Evolutionary conservation across 2,329 filamentous ascomycete species (phyloP), one percentile per base, ranked within the genome.

Genomic region (Coniochaeta sp.): DNA sequence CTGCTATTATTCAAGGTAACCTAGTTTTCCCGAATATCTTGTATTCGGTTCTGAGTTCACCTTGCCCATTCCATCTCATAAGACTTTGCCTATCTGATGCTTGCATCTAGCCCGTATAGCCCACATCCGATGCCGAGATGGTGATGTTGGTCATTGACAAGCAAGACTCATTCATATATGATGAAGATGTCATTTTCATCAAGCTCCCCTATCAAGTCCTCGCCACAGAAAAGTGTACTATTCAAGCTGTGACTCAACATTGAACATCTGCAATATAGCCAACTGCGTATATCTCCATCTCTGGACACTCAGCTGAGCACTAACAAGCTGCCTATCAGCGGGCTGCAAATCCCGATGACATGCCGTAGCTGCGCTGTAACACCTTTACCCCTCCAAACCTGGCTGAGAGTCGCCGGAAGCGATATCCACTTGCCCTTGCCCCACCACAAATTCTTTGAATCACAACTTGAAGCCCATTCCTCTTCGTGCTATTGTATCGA

Each of bases 261-360:
- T 30, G 34, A 42, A 19, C 19, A 24, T 2, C 42, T 24, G 42
- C n/a, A n/a, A n/a, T n/a, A n/a, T n/a, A n/a, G n/a, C n/a, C n/a
- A n/a, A n/a, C n/a, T n/a, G n/a, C n/a, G n/a, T n/a, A n/a, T n/a
- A n/a, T n/a, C n/a, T n/a, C n/a, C n/a, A n/a, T n/a, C n/a, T n/a
- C n/a, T n/a, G n/a, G n/a, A n/a, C n/a, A n/a, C 10, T 16, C 10
- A 22, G 22, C 7, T 47, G 42, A 22, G 12, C 24, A n/a, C 22
- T 9, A 47, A 52, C 47, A 28, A 9, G 22, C 19, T 26, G 62
- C 66, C 66, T 65, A 68, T 67, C 65, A 67, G 47, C 44, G 38
- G 58, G 38, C 54, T 47, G 62, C 36, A 57, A 64, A 63, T 66
- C 58, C 14, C 54, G 65, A 63, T 68, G 61, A 67, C 65, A 24